These are phyloP conservation scores for Talaromyces rugulosus DNA, from an alignment of 2,329 filamentous ascomycete species.

Conservation along the genomic window DNA sequence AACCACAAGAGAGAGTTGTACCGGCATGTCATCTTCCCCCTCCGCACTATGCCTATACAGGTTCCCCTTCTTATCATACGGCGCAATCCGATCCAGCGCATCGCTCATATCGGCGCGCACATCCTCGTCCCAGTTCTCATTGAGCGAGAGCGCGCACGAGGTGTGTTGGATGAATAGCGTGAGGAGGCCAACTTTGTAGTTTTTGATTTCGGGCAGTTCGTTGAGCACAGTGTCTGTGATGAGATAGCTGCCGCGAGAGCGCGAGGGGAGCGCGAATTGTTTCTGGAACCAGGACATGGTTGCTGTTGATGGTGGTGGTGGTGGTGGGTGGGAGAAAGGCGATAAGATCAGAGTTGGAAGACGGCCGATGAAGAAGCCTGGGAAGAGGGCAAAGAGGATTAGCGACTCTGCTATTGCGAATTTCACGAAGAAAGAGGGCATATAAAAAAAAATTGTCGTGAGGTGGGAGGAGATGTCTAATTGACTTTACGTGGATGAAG, in stretches of 20 bases:
- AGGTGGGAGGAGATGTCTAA: background rate
- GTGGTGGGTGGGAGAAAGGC: constrained; percentile 17
- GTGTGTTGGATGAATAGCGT: constrained; percentile 96
- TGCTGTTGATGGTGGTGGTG: background rate
- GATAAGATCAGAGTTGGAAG: constrained; percentile 21
- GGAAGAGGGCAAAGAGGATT: constrained; percentile 51
- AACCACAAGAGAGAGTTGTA: constrained; percentile 26
- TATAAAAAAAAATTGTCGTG: background rate
- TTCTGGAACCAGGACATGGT: constrained; percentile 75
- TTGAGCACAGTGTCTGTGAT: constrained; percentile 71
- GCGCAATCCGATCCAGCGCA: constrained; percentile 84
- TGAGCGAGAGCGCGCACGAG: constrained; percentile 81
- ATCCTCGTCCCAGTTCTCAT: constrained; percentile 85
- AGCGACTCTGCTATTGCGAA: constrained; percentile 20
- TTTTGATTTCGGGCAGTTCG: constrained; percentile 71
- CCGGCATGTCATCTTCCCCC: constrained; percentile 90
- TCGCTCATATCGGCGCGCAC: constrained; percentile 94
- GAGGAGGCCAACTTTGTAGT: constrained; percentile 81
- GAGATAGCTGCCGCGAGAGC: constrained; percentile 80
- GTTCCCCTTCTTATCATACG: constrained; percentile 69
- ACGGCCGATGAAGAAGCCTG: constrained; percentile 33
- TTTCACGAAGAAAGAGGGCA: background rate
- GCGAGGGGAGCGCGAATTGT: constrained; percentile 70
- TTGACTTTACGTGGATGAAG: background rate
- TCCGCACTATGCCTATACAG: constrained; percentile 86